Evolutionary conservation across 768 basidiomycete species (phyloP).

Genomic region (Tulasnella sp.): DNA sequence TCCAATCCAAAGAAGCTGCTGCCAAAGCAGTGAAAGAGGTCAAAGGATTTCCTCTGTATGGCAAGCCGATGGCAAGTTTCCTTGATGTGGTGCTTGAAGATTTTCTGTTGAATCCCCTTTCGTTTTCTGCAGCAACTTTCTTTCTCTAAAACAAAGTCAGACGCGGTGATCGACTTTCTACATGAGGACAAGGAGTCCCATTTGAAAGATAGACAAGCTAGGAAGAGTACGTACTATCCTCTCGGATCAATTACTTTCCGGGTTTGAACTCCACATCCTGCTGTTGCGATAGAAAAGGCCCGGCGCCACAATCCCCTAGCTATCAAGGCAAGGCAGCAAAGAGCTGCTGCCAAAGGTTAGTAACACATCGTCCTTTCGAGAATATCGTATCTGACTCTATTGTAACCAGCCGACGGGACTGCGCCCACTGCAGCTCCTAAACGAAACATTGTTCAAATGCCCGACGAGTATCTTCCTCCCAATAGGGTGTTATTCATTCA

Average conservation of each 20-base stretch:
- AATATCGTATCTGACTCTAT: conserved; percentile 13
- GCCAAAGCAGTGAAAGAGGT: conserved; percentile 86
- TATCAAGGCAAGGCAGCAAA: conserved; percentile 69
- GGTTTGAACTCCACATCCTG: neutral
- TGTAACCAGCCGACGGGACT: conserved; percentile 34
- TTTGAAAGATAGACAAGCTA: conserved; percentile 56
- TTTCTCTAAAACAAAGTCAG: conserved; percentile 79
- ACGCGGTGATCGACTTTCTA: conserved; percentile 71
- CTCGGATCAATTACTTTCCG: neutral
- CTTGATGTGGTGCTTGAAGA: neutral
- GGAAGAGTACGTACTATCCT: conserved; percentile 58
- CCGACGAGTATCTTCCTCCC: conserved; percentile 97
- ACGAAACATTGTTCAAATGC: conserved; percentile 87
- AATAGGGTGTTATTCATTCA: conserved; percentile 99
- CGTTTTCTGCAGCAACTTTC: conserved; percentile 65
- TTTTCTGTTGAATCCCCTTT: neutral
- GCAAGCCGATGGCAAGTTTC: conserved; percentile 78
- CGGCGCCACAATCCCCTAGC: conserved; percentile 85
- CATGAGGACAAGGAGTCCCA: conserved; percentile 64
- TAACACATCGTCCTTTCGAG: conserved; percentile 7
- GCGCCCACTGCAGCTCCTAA: conserved; percentile 52
- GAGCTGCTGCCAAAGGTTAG: conserved; percentile 67
- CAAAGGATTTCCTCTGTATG: conserved; percentile 84
- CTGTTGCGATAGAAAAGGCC: conserved; percentile 44
- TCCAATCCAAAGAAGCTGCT: conserved; percentile 69